phyloP scores from a whole-genome alignment of 805 yeast species.

The Ogataea salicorniae region DNA sequence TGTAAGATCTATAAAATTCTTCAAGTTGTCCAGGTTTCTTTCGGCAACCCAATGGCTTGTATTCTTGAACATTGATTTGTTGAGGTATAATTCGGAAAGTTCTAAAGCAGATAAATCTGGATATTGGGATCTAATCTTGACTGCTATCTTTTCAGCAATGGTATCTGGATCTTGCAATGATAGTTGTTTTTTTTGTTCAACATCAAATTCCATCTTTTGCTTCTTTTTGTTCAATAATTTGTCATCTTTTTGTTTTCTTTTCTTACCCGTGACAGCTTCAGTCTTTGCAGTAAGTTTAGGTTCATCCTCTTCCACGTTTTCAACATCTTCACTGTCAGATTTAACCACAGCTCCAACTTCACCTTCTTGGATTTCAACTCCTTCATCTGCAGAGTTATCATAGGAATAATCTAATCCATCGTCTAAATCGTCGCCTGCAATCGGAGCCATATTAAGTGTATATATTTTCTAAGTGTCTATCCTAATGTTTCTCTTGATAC shows the following conservation, averaged over 20 bases:
- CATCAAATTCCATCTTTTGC: conserved; percentile 61
- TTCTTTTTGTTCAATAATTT: conserved; percentile 61
- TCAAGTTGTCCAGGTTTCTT: conserved; percentile 52
- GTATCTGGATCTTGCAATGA: conserved; percentile 52
- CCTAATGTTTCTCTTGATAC: too few relatives aligned
- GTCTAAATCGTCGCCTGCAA: conserved; percentile 66
- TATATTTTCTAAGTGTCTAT: neutral
- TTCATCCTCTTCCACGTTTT: conserved; percentile 14
- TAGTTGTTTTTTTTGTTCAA: conserved; percentile 48
- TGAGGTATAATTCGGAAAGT: conserved; percentile 54
- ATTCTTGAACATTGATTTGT: conserved; percentile 52
- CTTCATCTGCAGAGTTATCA: conserved; percentile 31
- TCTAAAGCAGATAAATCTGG: conserved; percentile 73
- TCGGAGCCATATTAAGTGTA: conserved; percentile 1
- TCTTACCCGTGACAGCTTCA: conserved; percentile 16
- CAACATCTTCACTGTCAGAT: conserved; percentile 16
- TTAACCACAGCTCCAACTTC: conserved; percentile 11
- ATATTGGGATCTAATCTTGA: conserved; percentile 51
- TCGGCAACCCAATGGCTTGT: conserved; percentile 52
- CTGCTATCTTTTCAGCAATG: conserved; percentile 64
- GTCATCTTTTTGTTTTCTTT: conserved; percentile 28
- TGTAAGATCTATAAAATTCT: conserved; percentile 46
- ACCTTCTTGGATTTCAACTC: conserved; percentile 30
- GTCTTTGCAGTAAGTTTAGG: neutral
- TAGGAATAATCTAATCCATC: conserved; percentile 63